Evolutionary conservation across 2,329 filamentous ascomycete species (phyloP).

Genomic region (Periconia macrospinosa): DNA sequence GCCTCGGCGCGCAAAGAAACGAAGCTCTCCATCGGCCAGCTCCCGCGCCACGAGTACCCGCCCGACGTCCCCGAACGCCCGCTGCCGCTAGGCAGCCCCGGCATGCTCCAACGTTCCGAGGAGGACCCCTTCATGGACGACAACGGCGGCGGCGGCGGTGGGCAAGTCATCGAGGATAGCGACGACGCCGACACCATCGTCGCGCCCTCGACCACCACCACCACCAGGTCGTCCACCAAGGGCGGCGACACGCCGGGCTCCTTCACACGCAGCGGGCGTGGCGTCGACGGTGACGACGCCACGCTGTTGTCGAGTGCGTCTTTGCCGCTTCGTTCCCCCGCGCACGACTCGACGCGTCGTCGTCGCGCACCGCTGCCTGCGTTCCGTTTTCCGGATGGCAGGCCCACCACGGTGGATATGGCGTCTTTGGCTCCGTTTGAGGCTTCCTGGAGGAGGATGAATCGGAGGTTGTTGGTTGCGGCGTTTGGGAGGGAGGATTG

Average conservation of each 20-base stretch:
- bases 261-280: too few relatives aligned
- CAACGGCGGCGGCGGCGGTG: too few relatives aligned
- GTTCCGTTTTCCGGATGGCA: neutral
- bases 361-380: neutral
- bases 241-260: too few relatives aligned
- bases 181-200: too few relatives aligned
- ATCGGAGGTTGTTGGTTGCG: slow-evolving; percentile 13
- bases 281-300: too few relatives aligned
- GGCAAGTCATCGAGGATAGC: too few relatives aligned
- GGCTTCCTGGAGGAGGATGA: slow-evolving; percentile 19
- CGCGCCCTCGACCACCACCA: too few relatives aligned
- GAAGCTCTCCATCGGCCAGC: neutral
- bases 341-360: too few relatives aligned
- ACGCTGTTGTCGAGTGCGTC: too few relatives aligned
- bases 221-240: neutral
- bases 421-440: slow-evolving; percentile 9
- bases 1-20: neutral
- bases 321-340: too few relatives aligned
- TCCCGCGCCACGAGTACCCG: neutral
- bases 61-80: neutral
- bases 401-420: slow-evolving; percentile 4
- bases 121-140: too few relatives aligned
- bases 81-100: neutral
- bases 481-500: slow-evolving; percentile 20
- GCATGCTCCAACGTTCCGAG: too few relatives aligned